These are phyloP conservation scores for Auriscalpium vulgare DNA, from an alignment of 768 basidiomycete genomes.

Conservation along the genomic window DNA sequence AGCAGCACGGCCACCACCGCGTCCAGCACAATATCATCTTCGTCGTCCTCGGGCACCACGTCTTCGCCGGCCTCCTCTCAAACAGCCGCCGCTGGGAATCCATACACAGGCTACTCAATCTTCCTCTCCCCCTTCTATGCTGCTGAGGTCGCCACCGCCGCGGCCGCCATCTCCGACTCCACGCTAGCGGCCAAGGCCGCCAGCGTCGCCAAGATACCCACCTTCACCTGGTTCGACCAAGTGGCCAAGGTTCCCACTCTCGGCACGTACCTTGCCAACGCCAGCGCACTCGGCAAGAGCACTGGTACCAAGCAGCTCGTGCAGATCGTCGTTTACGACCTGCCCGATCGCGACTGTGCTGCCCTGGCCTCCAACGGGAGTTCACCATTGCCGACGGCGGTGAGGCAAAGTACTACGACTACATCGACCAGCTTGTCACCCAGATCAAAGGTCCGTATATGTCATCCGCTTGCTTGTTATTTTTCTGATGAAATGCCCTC, in stretches of 20 bases:
- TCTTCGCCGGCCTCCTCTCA: slow-evolving; percentile 18
- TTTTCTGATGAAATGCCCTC: neutral
- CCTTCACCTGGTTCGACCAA: slow-evolving; percentile 55
- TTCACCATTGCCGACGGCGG: slow-evolving; percentile 52
- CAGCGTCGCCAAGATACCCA: slow-evolving; percentile 48
- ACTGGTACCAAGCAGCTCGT: slow-evolving; percentile 38
- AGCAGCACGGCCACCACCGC: slow-evolving; percentile 8
- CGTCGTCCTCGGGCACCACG: slow-evolving; percentile 11
- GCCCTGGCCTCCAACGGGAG: slow-evolving; percentile 61
- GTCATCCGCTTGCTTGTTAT: neutral
- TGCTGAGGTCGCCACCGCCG: slow-evolving; percentile 44
- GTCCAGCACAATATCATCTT: slow-evolving; percentile 12
- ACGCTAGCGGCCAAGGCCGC: slow-evolving; percentile 42
- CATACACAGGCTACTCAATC: slow-evolving; percentile 42
- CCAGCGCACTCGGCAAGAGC: slow-evolving; percentile 35
- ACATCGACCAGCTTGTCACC: slow-evolving; percentile 57
- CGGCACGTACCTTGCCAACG: slow-evolving; percentile 50
- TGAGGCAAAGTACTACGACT: slow-evolving; percentile 44
- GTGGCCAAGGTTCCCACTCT: slow-evolving; percentile 47
- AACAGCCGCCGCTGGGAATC: slow-evolving; percentile 41
- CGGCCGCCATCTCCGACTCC: slow-evolving; percentile 39
- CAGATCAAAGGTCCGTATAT: slow-evolving; percentile 38
- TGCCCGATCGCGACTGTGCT: slow-evolving; percentile 62
- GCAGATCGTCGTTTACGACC: slow-evolving; percentile 39
- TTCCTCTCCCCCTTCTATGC: slow-evolving; percentile 52